Conservation (phyloP, 2,329 filamentous ascomycete species). For the Emmonsiellopsis sp. region DNA sequence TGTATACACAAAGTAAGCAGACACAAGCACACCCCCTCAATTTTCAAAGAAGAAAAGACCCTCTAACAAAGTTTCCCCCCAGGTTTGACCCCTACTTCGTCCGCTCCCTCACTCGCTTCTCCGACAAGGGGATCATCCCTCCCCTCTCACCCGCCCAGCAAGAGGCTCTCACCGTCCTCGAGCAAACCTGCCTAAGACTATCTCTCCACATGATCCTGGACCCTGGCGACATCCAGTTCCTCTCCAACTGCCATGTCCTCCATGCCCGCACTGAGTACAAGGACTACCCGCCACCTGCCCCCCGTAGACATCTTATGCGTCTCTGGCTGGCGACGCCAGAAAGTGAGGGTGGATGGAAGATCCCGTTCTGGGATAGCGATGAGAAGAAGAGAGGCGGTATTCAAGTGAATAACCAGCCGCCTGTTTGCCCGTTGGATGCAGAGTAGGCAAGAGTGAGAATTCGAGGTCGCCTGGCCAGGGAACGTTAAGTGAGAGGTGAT, state of each 20-base stretch:
- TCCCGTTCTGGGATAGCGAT: constrained; percentile 70
- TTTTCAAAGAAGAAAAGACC: background rate
- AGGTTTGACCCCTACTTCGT: constrained; percentile 84
- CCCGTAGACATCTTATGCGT: constrained; percentile 68
- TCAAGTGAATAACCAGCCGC: constrained; percentile 72
- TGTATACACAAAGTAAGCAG: constrained; percentile 60
- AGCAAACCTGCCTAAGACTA: constrained; percentile 63
- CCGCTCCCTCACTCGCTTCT: constrained; percentile 64
- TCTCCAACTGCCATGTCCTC: constrained; percentile 69
- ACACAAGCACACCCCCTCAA: background rate
- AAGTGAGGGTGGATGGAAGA: constrained; percentile 70
- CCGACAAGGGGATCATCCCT: constrained; percentile 62
- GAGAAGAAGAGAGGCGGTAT: constrained; percentile 85
- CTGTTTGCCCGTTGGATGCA: constrained; percentile 65
- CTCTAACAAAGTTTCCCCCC: background rate
- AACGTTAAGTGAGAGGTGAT: too few species aligned
- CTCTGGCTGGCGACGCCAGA: constrained; percentile 79
- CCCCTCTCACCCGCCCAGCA: constrained; percentile 59
- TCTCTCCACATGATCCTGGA: constrained; percentile 79
- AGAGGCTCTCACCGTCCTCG: constrained; percentile 59
- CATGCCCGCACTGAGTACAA: constrained; percentile 76
- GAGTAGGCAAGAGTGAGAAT: constrained; percentile 43
- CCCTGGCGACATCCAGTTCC: constrained; percentile 79
- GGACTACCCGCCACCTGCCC: constrained; percentile 57
- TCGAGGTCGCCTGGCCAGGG: too few species aligned